Conservation (phyloP, 2,329 filamentous ascomycete genomes). For the Fusarium nematophilum region DNA sequence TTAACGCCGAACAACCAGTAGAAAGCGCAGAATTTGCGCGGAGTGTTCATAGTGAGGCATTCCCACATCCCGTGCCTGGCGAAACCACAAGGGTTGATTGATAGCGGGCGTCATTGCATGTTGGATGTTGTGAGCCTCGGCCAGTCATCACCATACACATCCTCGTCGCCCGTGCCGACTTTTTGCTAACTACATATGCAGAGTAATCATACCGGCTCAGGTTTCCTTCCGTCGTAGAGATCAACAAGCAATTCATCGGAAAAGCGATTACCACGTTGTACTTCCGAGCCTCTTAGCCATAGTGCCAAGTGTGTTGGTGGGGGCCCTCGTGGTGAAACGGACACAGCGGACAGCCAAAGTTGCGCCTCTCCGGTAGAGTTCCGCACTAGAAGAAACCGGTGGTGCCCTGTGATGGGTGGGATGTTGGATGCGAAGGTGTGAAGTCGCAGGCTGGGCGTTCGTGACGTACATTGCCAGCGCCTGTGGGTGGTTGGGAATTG, state of each 20-base stretch:
- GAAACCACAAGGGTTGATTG: slow-evolving; percentile 7
- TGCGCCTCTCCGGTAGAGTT: slow-evolving; percentile 39
- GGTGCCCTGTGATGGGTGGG: slow-evolving; percentile 29
- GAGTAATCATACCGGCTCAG: slow-evolving; percentile 21
- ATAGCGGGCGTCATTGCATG: slow-evolving; percentile 21
- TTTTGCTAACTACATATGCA: neutral
- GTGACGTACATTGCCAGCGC: slow-evolving; percentile 37
- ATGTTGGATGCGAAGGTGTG: slow-evolving; percentile 20
- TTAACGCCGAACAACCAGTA: slow-evolving; percentile 1
- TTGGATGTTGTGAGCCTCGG: slow-evolving; percentile 1
- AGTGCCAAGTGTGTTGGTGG: slow-evolving; percentile 36
- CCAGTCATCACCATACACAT: neutral
- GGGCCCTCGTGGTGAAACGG: slow-evolving; percentile 41
- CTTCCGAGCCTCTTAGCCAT: slow-evolving; percentile 30
- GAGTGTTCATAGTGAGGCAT: slow-evolving; percentile 2
- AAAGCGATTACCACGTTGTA: slow-evolving; percentile 30
- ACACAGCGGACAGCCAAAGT: slow-evolving; percentile 31
- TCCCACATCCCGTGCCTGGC: slow-evolving; percentile 15
- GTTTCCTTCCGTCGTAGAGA: slow-evolving; percentile 19
- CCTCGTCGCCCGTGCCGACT: too few relatives aligned
- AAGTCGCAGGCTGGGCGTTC: slow-evolving; percentile 24
- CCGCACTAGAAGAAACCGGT: slow-evolving; percentile 33
- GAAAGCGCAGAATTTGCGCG: neutral
- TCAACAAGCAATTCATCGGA: slow-evolving; percentile 19
- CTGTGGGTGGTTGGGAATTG: slow-evolving; percentile 27